Base-by-base conservation (phyloP, 148 eudicot species). In the Suaeda aralocaspica region DNA sequence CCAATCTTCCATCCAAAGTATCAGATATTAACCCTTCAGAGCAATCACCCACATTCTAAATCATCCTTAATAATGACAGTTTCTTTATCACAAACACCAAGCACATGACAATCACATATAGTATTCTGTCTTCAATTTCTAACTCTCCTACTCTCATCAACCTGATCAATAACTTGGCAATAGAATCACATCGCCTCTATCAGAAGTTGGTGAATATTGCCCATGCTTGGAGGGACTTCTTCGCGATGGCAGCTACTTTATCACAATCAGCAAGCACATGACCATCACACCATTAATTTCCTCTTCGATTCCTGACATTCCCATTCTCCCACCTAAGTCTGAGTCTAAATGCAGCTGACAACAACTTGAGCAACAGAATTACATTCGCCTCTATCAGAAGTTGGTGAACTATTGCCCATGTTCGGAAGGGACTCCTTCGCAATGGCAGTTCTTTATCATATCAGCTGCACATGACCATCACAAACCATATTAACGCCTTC, bases 241-340 rank as follows among this genome's bases (percentile, higher is more conserved):
- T 60, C 64, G 13, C 8, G 5, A 42, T 31, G 9, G 4, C 2
- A 64, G 25, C 34, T n/a, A 21, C 76, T 61, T 28, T 30, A 55
- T 5, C 63, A 55, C 64, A 41, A 5, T 71, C 31, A 46, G 24
- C 16, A 48, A 7, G 2, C 11, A 5, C 25, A 24, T 2, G 29
- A 28, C 68, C 15, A 34, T 42, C 76, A 73, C 22, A 15, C 5
- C 5, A 6, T 39, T 46, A 56, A 15, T 30, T 44, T 7, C 55
- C 28, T 41, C 64, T 49, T 18, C 42, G 28, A 29, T 19, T 28
- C n/a, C n/a, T n/a, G n/a, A n/a, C n/a, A n/a, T n/a, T n/a, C 65
- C 73, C 28, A 70, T 28, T 59, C 33, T 52, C 29, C 28, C 57
- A 67, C 70, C 58, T 41, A 51, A n/a, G n/a, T n/a, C n/a, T n/a